Conservation (phyloP, 371 early-diverging fungal genomes). For the Zancudomyces culisetae region DNA sequence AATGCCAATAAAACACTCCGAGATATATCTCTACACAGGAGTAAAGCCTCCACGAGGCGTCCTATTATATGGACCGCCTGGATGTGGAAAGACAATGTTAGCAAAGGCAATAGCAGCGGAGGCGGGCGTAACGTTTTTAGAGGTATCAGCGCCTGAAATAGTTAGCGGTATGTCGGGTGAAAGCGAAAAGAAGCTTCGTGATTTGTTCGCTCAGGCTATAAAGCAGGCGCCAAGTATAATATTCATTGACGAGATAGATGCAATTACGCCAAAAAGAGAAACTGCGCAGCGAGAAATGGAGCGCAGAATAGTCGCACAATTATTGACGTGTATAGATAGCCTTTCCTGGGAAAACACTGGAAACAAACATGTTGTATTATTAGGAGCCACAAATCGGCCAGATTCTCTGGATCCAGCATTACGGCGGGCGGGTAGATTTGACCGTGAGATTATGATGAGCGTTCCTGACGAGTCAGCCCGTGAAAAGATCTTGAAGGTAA, state of each 20-base stretch:
- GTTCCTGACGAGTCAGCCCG: constrained; percentile 93
- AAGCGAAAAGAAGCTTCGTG: constrained; percentile 96
- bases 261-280: constrained; percentile 99
- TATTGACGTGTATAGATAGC: constrained; percentile 97
- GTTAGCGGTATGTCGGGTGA: constrained; percentile 99
- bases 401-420: constrained; percentile 96
- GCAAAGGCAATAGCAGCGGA: constrained; percentile 98
- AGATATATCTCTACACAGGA: constrained; percentile 87
- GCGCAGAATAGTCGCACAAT: constrained; percentile 94
- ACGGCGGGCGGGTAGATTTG: constrained; percentile 95
- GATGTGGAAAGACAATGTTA: constrained; percentile 97
- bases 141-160: constrained; percentile 96
- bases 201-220: constrained; percentile 90
- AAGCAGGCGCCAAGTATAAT: constrained; percentile 84
- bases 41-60: constrained; percentile 95
- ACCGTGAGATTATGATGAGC: constrained; percentile 92
- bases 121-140: constrained; percentile 79
- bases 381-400: constrained; percentile 98
- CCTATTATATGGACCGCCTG: constrained; percentile 97
- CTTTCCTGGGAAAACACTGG: constrained; percentile 68
- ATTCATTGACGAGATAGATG: constrained; percentile 99
- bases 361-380: constrained; percentile 84
- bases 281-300: constrained; percentile 98
- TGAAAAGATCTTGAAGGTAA: constrained; percentile 77
- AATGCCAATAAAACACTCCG: constrained; percentile 92